Base-by-base conservation (phyloP, 75 land plant species). In the Cryptomeria japonica region DNA sequence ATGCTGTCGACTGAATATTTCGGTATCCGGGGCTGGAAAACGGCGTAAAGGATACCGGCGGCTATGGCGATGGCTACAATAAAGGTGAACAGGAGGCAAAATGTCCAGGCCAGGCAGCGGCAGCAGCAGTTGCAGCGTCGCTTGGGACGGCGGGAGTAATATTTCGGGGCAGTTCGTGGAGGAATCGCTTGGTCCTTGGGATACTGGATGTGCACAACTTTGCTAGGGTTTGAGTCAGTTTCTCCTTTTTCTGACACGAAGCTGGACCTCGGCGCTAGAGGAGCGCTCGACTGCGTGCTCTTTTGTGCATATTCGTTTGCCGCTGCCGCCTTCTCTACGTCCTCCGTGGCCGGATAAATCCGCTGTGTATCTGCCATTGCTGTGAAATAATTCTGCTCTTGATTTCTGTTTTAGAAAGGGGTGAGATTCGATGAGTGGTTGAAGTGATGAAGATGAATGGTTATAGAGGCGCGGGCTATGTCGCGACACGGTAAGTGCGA, bases 101-200 rank as follows among this genome's bases (percentile, higher is more conserved):
- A 3, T 0, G 91, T 89, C 85, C 94, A 94, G 84, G 92, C 89
- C 37, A 94, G 16, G 89, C 90, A 88, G 70, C 87, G 89, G 89
- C 92, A 91, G 53, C 84, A 83, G 68, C 90, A 86, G 86, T 85
- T 78, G 68, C 92, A 82, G 55, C 55, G 55, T 15, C 15, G 55
- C 55, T 51, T 51, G 16, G 55, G 55, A 51, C 16, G 55, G 55
- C 55, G 55, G 55, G 55, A 51, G 55, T 51, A 14, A 51, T 51
- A 51, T 51, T 12, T 51, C 3, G 55, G n/a, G 19, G 25, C 25
- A 38, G 41, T 38, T 7, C 83, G 41, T 37, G n/a, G 25, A 18
- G 47, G 83, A 19, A 80, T 18, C 3, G 41, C 83, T 41, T 80
- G 83, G 28, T 82, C 84, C 5, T 44, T 42, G 13, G 84, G 84